These are phyloP conservation scores for Agastache rugosa DNA, from an alignment of 257 asterid species.

Conservation along the genomic window DNA sequence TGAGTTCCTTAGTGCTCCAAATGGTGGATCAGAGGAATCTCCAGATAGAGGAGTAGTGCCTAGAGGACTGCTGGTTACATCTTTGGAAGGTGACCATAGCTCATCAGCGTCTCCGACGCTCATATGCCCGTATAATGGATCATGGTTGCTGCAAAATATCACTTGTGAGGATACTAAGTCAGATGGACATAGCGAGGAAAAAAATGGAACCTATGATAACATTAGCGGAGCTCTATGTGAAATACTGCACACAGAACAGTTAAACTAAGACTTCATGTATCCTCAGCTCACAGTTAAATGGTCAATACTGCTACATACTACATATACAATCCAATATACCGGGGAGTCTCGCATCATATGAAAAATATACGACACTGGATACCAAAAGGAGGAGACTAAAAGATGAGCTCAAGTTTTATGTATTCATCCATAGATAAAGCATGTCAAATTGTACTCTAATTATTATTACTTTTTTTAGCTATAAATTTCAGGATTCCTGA, in stretches of 20 bases:
- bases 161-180: constrained; percentile 77
- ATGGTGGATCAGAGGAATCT: constrained; percentile 60
- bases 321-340: not conserved
- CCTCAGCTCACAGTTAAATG: constrained; percentile 23
- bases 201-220: constrained; percentile 11
- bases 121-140: constrained; percentile 67
- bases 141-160: constrained; percentile 78
- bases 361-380: not conserved
- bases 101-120: constrained; percentile 62
- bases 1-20: constrained; percentile 48
- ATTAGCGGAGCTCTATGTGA: constrained; percentile 5
- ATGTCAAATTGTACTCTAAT: not conserved
- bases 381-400: not conserved
- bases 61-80: constrained; percentile 54
- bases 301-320: constrained; percentile 6
- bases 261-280: not conserved
- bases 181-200: constrained; percentile 49
- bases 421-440: not conserved
- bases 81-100: constrained; percentile 83
- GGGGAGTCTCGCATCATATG: constrained; percentile 3
- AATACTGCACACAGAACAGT: not conserved
- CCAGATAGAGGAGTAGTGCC: constrained; percentile 53
- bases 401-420: not conserved
- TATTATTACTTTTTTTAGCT: not conserved
- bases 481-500: not conserved